These are phyloP conservation scores for Psilocybe azurescens DNA, from an alignment of 768 basidiomycete species.

Conservation along the genomic window DNA sequence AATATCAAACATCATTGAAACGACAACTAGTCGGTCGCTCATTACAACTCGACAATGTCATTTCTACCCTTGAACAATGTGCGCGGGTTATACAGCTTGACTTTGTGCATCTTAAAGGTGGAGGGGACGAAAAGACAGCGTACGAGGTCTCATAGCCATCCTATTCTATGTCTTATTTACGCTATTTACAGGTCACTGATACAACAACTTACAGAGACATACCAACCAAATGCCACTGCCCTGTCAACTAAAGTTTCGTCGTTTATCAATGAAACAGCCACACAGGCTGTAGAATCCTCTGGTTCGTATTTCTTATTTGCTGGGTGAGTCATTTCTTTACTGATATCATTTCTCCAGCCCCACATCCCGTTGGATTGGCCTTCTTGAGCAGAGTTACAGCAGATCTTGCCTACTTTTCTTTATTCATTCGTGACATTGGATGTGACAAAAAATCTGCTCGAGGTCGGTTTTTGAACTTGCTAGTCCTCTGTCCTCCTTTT, in stretches of 20 bases:
- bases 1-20: slow-evolving; percentile 64
- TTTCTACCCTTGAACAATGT: slow-evolving; percentile 63
- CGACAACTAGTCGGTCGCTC: slow-evolving; percentile 73
- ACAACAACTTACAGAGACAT: slow-evolving; percentile 46
- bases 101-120: slow-evolving; percentile 48
- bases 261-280: slow-evolving; percentile 43
- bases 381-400: slow-evolving; percentile 24
- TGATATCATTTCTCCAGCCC: slow-evolving; percentile 10
- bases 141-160: slow-evolving; percentile 32
- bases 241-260: slow-evolving; percentile 47
- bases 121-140: slow-evolving; percentile 47
- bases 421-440: slow-evolving; percentile 26
- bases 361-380: slow-evolving; percentile 19
- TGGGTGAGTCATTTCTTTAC: slow-evolving; percentile 22
- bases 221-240: slow-evolving; percentile 56
- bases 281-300: slow-evolving; percentile 32
- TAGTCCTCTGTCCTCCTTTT: neutral
- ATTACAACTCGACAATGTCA: slow-evolving; percentile 59
- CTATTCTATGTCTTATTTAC: neutral
- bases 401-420: slow-evolving; percentile 24
- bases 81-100: slow-evolving; percentile 66
- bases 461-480: slow-evolving; percentile 34
- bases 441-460: slow-evolving; percentile 24
- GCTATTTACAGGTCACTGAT: slow-evolving; percentile 43
- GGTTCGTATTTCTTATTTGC: slow-evolving; percentile 36